Percentiles rank a stretch among this genome's conserved stretches.
Evolutionary conservation across 352 stramenopile species (phyloP).

Genomic region (Globisporangium spiculum): DNA sequence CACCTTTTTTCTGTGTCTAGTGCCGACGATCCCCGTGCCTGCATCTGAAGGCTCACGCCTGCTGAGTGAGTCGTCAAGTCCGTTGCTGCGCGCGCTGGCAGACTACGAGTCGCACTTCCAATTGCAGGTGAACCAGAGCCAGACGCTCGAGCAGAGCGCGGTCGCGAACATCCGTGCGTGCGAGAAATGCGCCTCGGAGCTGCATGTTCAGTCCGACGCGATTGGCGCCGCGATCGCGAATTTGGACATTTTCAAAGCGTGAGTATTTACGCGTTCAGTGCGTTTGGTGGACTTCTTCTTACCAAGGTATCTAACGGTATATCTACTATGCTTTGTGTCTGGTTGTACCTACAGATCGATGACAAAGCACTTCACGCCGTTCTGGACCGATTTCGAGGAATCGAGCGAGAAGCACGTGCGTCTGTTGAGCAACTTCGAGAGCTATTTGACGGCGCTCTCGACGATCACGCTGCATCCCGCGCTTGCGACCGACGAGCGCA

Average conservation of each 20-base stretch:
- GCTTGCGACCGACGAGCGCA: conserved; percentile 48
- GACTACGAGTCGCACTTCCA: conserved; percentile 86
- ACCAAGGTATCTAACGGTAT: background rate
- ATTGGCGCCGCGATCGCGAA: conserved; percentile 77
- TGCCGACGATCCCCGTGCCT: conserved; percentile 45
- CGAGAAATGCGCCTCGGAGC: conserved; percentile 46
- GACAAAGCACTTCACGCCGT: conserved; percentile 78
- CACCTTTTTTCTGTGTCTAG: conserved; percentile 23
- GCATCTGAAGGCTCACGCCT: conserved; percentile 68
- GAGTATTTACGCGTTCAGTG: background rate
- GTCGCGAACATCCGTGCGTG: conserved; percentile 54
- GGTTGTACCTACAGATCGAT: conserved; percentile 39
- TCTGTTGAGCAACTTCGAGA: conserved; percentile 69
- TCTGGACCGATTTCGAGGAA: conserved; percentile 73
- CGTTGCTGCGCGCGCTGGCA: conserved; percentile 69
- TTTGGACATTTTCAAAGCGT: conserved; percentile 72
- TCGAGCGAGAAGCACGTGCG: conserved; percentile 54
- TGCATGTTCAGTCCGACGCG: conserved; percentile 65
- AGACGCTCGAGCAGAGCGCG: conserved; percentile 51
- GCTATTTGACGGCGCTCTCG: conserved; percentile 50
- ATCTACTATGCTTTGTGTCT: background rate
- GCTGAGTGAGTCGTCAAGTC: conserved; percentile 76
- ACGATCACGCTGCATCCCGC: conserved; percentile 66
- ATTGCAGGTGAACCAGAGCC: conserved; percentile 66
- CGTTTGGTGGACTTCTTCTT: background rate